Base-by-base conservation (phyloP, 495 filamentous ascomycete genomes). In the Talaromyces trachyspermus region DNA sequence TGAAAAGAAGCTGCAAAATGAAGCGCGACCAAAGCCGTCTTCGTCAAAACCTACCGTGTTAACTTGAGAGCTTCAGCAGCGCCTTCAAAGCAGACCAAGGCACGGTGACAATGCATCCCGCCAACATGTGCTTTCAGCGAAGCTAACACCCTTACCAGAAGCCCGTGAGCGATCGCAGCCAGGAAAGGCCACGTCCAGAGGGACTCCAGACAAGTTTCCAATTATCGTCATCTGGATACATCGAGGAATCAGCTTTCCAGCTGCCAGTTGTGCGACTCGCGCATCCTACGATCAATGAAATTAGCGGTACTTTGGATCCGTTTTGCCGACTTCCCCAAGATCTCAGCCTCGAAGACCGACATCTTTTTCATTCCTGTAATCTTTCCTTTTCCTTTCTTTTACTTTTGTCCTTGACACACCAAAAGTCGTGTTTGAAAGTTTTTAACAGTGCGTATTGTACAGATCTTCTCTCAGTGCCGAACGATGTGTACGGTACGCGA, bases 401-500 rank as follows among this genome's bases (percentile, higher is more conserved):
- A n/a, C n/a, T n/a, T n/a, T n/a, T n/a, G n/a, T n/a, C n/a, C n/a
- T n/a, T n/a, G n/a, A n/a, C n/a, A n/a, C n/a, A n/a, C n/a, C n/a
- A n/a, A n/a, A n/a, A n/a, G n/a, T n/a, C n/a, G n/a, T n/a, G n/a
- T n/a, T n/a, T n/a, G n/a, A n/a, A n/a, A n/a, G n/a, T n/a, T n/a
- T n/a, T n/a, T n/a, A n/a, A n/a, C n/a, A n/a, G n/a, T n/a, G n/a
- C n/a, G n/a, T n/a, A n/a, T n/a, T 32, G 19, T 12, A 37, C 25
- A 44, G 41, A 44, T 20, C 41, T 44, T 27, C 23, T 27, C 2
- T n/a, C 11, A 2, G 41, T 44, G 5, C 26, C 41, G 26, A 24
- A 25, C 23, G 14, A 29, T 19, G 41, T 44, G 2, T 44, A 44
- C 18, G 41, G 41, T 29, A 44, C 41, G 9, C 25, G 41, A 19